These are phyloP conservation scores for Arctium lappa DNA, from an alignment of 129 eudicot species.

Conservation along the genomic window DNA sequence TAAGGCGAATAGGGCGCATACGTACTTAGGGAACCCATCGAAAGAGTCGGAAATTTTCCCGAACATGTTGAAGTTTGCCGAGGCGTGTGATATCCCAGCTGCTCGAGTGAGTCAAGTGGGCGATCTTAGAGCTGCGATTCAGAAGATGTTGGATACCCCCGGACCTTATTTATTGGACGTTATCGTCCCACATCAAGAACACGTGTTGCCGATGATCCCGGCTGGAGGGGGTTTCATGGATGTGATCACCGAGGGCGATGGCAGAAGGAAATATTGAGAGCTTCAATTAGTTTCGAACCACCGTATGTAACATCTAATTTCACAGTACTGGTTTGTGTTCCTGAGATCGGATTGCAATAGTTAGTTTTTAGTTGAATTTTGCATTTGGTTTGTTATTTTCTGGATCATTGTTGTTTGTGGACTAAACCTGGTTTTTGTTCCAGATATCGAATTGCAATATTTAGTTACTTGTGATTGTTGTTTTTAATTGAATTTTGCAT, in stretches of 20 bases:
- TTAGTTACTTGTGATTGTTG: too few species aligned
- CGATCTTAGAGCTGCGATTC: slow-evolving; percentile 41
- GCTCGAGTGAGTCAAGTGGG: slow-evolving; percentile 40
- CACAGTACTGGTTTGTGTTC: too few species aligned
- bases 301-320: neutral
- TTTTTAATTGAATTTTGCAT: too few species aligned
- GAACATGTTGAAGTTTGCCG: slow-evolving; percentile 51
- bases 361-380: too few species aligned
- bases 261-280: slow-evolving; percentile 35
- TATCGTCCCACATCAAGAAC: slow-evolving; percentile 58
- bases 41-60: slow-evolving; percentile 41
- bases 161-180: slow-evolving; percentile 51
- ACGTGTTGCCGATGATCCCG: slow-evolving; percentile 59
- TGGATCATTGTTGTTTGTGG: too few species aligned
- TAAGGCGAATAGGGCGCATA: slow-evolving; percentile 50
- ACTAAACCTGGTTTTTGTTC: too few species aligned
- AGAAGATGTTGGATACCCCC: slow-evolving; percentile 46
- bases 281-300: neutral
- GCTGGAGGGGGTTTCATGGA: slow-evolving; percentile 51
- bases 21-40: slow-evolving; percentile 49
- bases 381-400: too few species aligned
- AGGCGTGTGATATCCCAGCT: slow-evolving; percentile 49
- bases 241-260: slow-evolving; percentile 49
- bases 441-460: too few species aligned
- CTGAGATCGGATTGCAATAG: too few species aligned